A percentile compares a stretch with the other conserved stretches of the same genome.
Conservation (phyloP, 164 flowering plant genomes). For the Amborella trichopoda region DNA sequence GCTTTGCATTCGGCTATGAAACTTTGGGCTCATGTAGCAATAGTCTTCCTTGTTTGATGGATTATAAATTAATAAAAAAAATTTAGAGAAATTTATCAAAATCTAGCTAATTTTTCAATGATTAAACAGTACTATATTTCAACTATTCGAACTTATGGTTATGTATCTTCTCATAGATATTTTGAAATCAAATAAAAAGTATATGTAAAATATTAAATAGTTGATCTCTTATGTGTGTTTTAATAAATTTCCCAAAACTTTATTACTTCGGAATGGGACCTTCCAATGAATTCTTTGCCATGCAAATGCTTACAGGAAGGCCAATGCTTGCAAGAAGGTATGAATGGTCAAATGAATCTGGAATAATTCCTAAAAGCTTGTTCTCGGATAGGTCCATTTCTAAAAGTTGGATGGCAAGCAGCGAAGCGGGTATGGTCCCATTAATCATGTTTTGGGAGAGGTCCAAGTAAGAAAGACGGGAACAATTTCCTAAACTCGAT, state of each 20-base stretch:
- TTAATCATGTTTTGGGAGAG: too few species aligned
- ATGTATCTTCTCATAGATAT: too few species aligned
- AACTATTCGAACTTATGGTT: too few species aligned
- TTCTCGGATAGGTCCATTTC: conserved; percentile 13
- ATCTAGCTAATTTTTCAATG: too few species aligned
- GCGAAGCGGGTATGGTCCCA: neutral
- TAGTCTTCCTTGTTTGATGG: conserved; percentile 11
- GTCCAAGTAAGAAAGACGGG: too few species aligned
- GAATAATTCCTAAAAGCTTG: conserved; percentile 19
- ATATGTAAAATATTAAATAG: too few species aligned
- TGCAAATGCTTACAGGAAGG: too few species aligned
- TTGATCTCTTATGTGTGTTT: conserved; percentile 2
- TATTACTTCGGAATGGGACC: conserved; percentile 22
- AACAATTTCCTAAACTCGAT: conserved; percentile 15
- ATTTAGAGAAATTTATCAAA: too few species aligned
- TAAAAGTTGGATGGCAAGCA: too few species aligned
- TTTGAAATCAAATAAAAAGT: too few species aligned
- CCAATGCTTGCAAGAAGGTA: conserved; percentile 4
- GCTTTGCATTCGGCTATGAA: conserved; percentile 23
- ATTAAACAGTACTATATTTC: too few species aligned
- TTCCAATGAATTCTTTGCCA: conserved; percentile 14
- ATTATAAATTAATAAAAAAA: too few species aligned
- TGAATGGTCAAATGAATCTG: conserved; percentile 13
- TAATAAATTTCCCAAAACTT: conserved; percentile 22
- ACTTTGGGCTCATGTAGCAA: conserved; percentile 18